These are phyloP conservation scores for Diaporthe citrichinensis DNA, from an alignment of 2,329 filamentous ascomycete species.

Conservation along the genomic window DNA sequence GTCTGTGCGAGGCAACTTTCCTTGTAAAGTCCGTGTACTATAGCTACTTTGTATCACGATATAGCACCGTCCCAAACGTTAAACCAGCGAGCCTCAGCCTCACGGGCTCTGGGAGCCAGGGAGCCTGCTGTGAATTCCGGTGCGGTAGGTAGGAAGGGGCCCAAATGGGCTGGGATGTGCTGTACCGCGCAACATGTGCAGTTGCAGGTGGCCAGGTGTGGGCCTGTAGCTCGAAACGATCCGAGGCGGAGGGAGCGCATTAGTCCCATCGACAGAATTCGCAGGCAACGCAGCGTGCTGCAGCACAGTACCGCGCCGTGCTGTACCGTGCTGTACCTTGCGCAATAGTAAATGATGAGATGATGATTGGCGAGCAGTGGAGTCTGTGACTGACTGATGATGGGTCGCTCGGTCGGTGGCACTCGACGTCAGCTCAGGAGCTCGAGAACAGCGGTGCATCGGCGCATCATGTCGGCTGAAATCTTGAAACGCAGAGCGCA, in stretches of 20 bases:
- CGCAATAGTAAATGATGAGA: background rate
- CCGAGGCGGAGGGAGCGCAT: constrained; percentile 7
- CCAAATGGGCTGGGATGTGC: constrained; percentile 1
- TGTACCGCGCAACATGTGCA: background rate
- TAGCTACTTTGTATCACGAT: background rate
- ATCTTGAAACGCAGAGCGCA: constrained; percentile 37
- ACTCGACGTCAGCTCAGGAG: constrained; percentile 17
- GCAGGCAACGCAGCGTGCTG: background rate
- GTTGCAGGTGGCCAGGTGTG: constrained; percentile 9
- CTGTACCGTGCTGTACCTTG: background rate
- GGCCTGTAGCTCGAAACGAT: constrained; percentile 23
- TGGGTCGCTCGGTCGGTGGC: constrained; percentile 12
- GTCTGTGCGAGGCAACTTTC: constrained; percentile 30
- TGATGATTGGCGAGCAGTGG: constrained; percentile 28
- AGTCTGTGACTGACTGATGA: constrained; percentile 11
- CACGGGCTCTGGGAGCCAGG: background rate
- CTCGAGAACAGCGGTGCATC: constrained; percentile 1
- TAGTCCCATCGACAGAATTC: constrained; percentile 10
- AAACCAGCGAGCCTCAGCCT: constrained; percentile 17
- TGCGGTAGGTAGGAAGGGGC: background rate
- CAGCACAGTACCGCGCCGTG: background rate
- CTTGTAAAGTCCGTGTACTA: constrained; percentile 13
- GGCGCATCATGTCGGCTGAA: constrained; percentile 36
- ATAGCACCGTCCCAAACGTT: constrained; percentile 3
- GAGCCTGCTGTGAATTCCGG: background rate